These are phyloP conservation scores for Fusarium protoensiforme DNA, from an alignment of 2,329 filamentous ascomycete species.

Conservation along the genomic window DNA sequence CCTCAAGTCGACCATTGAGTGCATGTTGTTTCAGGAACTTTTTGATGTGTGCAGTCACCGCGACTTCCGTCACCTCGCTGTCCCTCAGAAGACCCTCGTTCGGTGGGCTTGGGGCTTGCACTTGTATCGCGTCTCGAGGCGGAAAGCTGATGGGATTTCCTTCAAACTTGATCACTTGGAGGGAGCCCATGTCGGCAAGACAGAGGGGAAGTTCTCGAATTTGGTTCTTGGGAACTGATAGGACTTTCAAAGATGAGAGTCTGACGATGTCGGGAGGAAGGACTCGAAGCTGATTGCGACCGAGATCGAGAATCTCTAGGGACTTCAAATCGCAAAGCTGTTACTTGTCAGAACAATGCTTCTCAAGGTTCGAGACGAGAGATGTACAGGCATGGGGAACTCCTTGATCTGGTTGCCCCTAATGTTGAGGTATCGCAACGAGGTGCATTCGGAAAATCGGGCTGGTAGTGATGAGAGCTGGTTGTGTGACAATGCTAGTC, in stretches of 20 bases:
- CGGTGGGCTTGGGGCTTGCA: constrained; percentile 65
- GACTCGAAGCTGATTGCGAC: constrained; percentile 83
- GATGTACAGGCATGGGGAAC: constrained; percentile 65
- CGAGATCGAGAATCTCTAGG: constrained; percentile 92
- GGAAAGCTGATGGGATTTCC: constrained; percentile 89
- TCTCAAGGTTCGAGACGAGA: constrained; percentile 19
- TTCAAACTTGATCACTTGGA: constrained; percentile 90
- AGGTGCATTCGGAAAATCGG: constrained; percentile 80
- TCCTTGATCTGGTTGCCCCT: constrained; percentile 78
- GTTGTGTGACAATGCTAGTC: constrained; percentile 85
- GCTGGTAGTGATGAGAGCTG: constrained; percentile 75
- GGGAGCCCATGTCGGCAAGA: constrained; percentile 87
- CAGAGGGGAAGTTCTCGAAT: constrained; percentile 87
- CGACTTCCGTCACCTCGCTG: constrained; percentile 71
- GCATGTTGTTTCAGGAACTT: constrained; percentile 66
- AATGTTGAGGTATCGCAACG: constrained; percentile 83
- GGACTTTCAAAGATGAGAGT: constrained; percentile 86
- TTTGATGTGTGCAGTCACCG: constrained; percentile 71
- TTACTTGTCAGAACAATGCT: constrained; percentile 35
- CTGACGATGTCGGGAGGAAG: constrained; percentile 84
- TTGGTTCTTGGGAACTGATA: constrained; percentile 87
- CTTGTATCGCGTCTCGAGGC: constrained; percentile 74
- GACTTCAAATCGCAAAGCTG: constrained; percentile 88
- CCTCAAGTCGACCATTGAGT: constrained; percentile 63
- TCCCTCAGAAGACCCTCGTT: constrained; percentile 66